Base-by-base conservation (phyloP, 257 asterid species). In the Gentiana dahurica region DNA sequence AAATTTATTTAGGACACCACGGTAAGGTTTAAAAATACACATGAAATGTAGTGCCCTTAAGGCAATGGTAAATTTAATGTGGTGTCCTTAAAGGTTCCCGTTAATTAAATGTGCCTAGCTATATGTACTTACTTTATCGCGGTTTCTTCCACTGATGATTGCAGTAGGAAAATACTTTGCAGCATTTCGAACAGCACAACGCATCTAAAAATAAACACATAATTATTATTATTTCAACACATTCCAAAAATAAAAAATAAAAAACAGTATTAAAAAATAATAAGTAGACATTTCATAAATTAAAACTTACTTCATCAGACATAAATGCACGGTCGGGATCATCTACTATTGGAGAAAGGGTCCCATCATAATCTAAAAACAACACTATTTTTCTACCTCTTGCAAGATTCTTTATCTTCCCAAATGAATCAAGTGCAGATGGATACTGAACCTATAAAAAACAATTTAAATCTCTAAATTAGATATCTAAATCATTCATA, bases 311-410 rank as follows among this genome's bases (percentile, higher is more conserved):
- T 53, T 87, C 87, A 55, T 49, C 62, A 8, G 98, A 91, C 86
- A 91, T 76, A 73, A 85, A 81, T 59, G 98, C 98, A 61, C 75
- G 77, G 63, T 91, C 95, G 12, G 98, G 98, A 49, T 91, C 88
- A 61, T 91, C 95, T 1, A 91, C 94, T 3, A 91, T 87, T 36
- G 98, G 95, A 51, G 96, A 78, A 61, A 91, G 98, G 44, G 98
- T 91, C 47, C 98, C 96, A 54, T 91, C 98, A 49, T 91, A 91
- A 71, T 91, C 96, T 65, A 87, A 71, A 76, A 91, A 91, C 57
- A 87, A 55, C 32, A 87, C 95, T 61, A 87, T 59, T 74, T 80
- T 81, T 67, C 68, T 79, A 58, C 72, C 72, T 70, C 61, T 72
- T 12, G 87, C 95, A 55, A 58, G 68, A 57, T 68, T 75, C 71